These are phyloP conservation scores for Arabidopsis lyrata DNA, from an alignment of 441 rosid species.

Conservation along the genomic window DNA sequence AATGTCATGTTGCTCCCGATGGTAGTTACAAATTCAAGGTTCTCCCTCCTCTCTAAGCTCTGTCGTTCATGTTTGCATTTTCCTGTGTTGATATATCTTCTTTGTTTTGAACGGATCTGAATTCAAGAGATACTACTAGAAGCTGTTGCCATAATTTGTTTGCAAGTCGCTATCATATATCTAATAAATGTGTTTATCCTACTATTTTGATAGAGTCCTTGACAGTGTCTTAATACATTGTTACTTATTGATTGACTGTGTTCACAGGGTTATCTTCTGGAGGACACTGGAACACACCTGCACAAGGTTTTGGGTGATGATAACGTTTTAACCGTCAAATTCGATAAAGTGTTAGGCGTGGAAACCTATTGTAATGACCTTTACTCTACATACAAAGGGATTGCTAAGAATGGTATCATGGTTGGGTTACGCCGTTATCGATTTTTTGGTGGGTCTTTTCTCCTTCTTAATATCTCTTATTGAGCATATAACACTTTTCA, in stretches of 20 bases:
- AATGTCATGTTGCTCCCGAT: slow-evolving; percentile 55
- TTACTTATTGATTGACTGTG: slow-evolving; percentile 15
- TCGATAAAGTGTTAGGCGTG: slow-evolving; percentile 40
- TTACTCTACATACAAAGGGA: slow-evolving; percentile 37
- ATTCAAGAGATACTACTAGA: background rate
- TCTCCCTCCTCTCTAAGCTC: background rate
- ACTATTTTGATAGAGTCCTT: background rate
- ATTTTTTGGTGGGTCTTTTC: slow-evolving; percentile 67
- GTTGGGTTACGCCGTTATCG: slow-evolving; percentile 69
- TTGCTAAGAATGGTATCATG: slow-evolving; percentile 64
- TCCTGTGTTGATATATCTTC: background rate
- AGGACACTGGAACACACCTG: slow-evolving; percentile 53
- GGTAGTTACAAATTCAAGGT: slow-evolving; percentile 73
- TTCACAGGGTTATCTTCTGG: slow-evolving; percentile 65
- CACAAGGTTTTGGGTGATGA: slow-evolving; percentile 84
- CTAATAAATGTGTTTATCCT: background rate
- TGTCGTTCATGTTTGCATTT: background rate
- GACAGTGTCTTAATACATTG: background rate
- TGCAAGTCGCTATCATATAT: background rate
- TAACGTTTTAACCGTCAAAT: slow-evolving; percentile 66
- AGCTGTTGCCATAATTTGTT: background rate
- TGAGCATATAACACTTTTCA: background rate
- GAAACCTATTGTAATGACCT: slow-evolving; percentile 3
- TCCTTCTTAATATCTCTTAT: background rate
- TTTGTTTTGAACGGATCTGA: background rate